phyloP scores from a whole-genome alignment of 73 alveolate genomes.

The Effrenium voratum region DNA sequence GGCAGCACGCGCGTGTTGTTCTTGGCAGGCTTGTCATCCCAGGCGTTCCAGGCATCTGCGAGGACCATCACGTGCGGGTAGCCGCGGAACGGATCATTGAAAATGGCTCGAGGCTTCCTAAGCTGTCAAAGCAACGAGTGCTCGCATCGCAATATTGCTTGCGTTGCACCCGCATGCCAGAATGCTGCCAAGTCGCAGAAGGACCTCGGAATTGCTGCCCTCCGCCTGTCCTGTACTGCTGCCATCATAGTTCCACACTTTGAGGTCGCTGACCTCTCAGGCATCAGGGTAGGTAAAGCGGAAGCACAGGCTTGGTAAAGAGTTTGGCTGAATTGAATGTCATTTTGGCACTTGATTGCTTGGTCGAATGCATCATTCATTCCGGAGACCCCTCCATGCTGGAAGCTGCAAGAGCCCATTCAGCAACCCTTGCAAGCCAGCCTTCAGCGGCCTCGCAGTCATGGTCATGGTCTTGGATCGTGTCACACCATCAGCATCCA shows the following conservation, averaged over 20 bases:
- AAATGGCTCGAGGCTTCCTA: constrained; percentile 98
- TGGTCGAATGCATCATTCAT: too few relatives aligned
- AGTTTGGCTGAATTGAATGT: too few relatives aligned
- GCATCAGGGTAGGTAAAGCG: background rate
- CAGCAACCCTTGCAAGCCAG: too few relatives aligned
- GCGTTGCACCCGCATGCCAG: too few relatives aligned
- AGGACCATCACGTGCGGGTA: constrained; percentile 87
- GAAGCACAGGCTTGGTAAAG: background rate
- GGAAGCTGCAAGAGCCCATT: too few relatives aligned
- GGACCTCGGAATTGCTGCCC: constrained; percentile 97
- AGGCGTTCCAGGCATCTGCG: constrained; percentile 89
- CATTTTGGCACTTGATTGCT: too few relatives aligned
- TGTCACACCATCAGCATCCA: constrained; percentile 92
- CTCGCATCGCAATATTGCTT: too few relatives aligned
- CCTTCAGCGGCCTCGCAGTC: constrained; percentile 61
- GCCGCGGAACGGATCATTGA: constrained; percentile 97
- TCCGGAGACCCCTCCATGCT: too few relatives aligned
- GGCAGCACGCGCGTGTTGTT: constrained; percentile 80
- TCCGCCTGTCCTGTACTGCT: constrained; percentile 97
- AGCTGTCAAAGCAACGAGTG: too few relatives aligned
- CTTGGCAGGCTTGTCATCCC: constrained; percentile 91
- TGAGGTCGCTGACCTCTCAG: constrained; percentile 94
- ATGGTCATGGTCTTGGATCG: constrained; percentile 92
- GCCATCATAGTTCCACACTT: constrained; percentile 99
- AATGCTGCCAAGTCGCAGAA: constrained; percentile 96